These are phyloP conservation scores for Halenospora varia DNA, from an alignment of 495 filamentous ascomycete species.

Conservation along the genomic window DNA sequence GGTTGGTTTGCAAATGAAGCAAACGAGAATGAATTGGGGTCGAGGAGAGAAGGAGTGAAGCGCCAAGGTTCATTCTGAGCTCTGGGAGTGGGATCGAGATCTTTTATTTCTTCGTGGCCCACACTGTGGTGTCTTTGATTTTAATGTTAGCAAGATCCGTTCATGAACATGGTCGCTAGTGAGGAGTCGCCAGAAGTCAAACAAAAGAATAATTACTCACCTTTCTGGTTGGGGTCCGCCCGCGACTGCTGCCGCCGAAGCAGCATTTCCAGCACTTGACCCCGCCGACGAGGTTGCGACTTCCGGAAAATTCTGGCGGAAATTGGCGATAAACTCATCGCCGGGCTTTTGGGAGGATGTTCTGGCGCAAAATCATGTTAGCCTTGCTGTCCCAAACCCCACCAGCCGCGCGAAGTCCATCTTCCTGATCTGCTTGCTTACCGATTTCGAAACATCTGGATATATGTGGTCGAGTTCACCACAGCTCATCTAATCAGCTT, in stretches of 20 bases:
- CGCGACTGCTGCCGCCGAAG: slow-evolving; percentile 36
- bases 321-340: slow-evolving; percentile 77
- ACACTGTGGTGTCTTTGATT: slow-evolving; percentile 16
- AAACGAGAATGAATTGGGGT: slow-evolving; percentile 79
- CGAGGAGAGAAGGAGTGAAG: slow-evolving; percentile 83
- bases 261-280: slow-evolving; percentile 30
- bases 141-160: slow-evolving; percentile 11
- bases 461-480: slow-evolving; percentile 12
- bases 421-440: slow-evolving; percentile 10
- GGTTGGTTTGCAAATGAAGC: slow-evolving; percentile 71
- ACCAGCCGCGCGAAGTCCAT: not conserved
- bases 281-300: slow-evolving; percentile 33
- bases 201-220: slow-evolving; percentile 25
- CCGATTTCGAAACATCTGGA: slow-evolving; percentile 31
- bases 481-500: slow-evolving; percentile 14
- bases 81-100: slow-evolving; percentile 74
- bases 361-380: slow-evolving; percentile 37
- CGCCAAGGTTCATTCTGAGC: slow-evolving; percentile 72
- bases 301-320: slow-evolving; percentile 75
- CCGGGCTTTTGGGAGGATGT: slow-evolving; percentile 83
- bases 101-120: slow-evolving; percentile 55
- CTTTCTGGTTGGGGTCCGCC: slow-evolving; percentile 42
- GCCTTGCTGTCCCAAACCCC: not conserved
- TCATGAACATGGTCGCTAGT: not conserved
- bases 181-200: slow-evolving; percentile 24